Percentiles rank a stretch among this genome's conserved stretches.
Conservation (phyloP, 2,329 filamentous ascomycete genomes). For the Neoscytalidium dimidiatum region DNA sequence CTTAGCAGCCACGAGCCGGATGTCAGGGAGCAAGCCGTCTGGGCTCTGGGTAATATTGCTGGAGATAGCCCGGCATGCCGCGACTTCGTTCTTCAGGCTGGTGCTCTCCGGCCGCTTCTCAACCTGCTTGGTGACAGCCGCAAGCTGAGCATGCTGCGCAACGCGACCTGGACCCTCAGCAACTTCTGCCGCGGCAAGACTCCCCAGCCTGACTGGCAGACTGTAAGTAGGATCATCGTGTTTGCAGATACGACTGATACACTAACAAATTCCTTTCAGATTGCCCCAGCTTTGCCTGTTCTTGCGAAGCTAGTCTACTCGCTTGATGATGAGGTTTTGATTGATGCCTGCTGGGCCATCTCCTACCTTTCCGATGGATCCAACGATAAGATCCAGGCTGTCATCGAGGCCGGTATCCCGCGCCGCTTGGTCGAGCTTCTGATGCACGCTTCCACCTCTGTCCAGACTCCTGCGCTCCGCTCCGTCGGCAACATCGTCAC, state of each 20-base stretch:
- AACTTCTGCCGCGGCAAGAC: conserved; percentile 99
- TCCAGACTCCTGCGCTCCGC: conserved; percentile 94
- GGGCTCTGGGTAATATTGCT: conserved; percentile 97
- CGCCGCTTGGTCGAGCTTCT: conserved; percentile 94
- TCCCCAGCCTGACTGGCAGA: conserved; percentile 96
- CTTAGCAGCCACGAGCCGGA: conserved; percentile 94
- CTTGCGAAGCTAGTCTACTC: conserved; percentile 98
- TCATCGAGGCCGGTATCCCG: conserved; percentile 97
- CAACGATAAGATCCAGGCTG: conserved; percentile 99
- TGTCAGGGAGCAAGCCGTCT: conserved; percentile 96
- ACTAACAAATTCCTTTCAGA: conserved; percentile 55
- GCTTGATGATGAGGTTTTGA: conserved; percentile 95
- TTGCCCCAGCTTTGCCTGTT: conserved; percentile 89
- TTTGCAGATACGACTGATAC: not conserved
- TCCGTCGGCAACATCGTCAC: conserved; percentile 99
- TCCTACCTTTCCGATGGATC: conserved; percentile 97
- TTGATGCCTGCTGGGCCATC: conserved; percentile 99
- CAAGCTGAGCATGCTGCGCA: conserved; percentile 98
- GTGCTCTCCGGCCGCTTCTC: conserved; percentile 87
- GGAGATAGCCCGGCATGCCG: conserved; percentile 97
- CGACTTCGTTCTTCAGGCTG: conserved; percentile 91
- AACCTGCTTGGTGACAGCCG: conserved; percentile 92
- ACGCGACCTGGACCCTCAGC: conserved; percentile 98
- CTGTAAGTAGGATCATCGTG: conserved; percentile 60
- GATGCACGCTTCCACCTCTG: conserved; percentile 97